Evolutionary conservation across 1,284 basidiomycete species (phyloP).

Genomic region (Xanthoconium separans): DNA sequence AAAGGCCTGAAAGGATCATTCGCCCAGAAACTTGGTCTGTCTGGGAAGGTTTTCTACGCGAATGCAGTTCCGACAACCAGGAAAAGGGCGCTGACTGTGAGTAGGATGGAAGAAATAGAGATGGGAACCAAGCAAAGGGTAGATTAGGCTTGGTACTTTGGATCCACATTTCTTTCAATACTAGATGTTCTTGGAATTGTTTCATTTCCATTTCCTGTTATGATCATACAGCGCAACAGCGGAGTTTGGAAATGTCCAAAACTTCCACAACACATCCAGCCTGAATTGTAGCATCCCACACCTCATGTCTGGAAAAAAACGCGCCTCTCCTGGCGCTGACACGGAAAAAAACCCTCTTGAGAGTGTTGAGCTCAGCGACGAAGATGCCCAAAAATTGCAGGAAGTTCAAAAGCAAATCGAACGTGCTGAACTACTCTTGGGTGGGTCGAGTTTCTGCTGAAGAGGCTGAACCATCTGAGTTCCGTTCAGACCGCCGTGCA

Average conservation of each 20-base stretch:
- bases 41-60: conserved; percentile 31
- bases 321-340: conserved; percentile 70
- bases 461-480: conserved; percentile 8
- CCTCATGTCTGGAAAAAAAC: conserved; percentile 58
- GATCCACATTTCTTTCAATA: neutral
- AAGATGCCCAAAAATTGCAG: conserved; percentile 64
- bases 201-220: too few relatives aligned
- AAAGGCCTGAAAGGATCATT: conserved; percentile 58
- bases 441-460: conserved; percentile 42
- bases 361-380: conserved; percentile 64
- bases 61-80: conserved; percentile 37
- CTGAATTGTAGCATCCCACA: conserved; percentile 5
- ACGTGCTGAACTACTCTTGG: conserved; percentile 66
- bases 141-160: conserved; percentile 44
- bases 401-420: conserved; percentile 62
- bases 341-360: conserved; percentile 65
- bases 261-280: conserved; percentile 11
- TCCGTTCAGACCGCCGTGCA: conserved; percentile 57
- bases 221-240: conserved; percentile 9
- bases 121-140: conserved; percentile 67
- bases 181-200: neutral
- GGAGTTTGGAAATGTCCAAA: conserved; percentile 32
- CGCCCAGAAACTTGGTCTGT: conserved; percentile 33
- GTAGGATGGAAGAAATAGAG: conserved; percentile 53
- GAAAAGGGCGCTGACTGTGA: conserved; percentile 40